These are phyloP conservation scores for Musa balbisiana DNA, from an alignment of 202 grass and related monocot species.

Conservation along the genomic window DNA sequence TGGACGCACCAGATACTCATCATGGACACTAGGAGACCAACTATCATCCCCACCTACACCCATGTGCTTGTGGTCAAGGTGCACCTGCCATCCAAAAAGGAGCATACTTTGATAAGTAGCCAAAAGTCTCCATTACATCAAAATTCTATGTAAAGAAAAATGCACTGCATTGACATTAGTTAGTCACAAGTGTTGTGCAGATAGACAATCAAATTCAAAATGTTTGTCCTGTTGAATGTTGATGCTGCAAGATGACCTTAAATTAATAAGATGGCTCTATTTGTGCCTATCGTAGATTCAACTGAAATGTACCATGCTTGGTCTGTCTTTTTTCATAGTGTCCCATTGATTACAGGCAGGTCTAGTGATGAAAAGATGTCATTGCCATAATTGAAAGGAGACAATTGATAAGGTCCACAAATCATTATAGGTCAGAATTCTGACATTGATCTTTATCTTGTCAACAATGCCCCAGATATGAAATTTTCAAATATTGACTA, in stretches of 20 bases:
- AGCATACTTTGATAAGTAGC: not conserved
- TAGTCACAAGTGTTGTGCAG: too few species aligned
- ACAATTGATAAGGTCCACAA: not conserved
- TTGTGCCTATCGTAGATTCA: too few species aligned
- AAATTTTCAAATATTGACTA: not conserved
- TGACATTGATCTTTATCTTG: not conserved
- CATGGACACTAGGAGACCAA: constrained; percentile 74
- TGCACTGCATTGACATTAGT: not conserved
- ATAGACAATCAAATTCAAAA: too few species aligned
- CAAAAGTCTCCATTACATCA: constrained; percentile 2
- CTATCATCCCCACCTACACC: constrained; percentile 86
- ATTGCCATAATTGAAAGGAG: too few species aligned
- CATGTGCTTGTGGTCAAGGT: constrained; percentile 92
- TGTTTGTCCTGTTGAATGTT: too few species aligned
- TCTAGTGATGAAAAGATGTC: too few species aligned
- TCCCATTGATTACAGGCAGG: too few species aligned
- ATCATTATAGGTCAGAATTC: not conserved
- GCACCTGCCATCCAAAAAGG: constrained; percentile 49
- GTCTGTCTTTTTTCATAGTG: too few species aligned
- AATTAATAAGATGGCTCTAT: too few species aligned
- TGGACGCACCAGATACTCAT: constrained; percentile 61
- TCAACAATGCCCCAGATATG: not conserved
- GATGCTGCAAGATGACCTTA: too few species aligned
- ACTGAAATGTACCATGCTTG: too few species aligned
- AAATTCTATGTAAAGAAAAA: not conserved